phyloP scores from a whole-genome alignment of 139 green algal genomes.

The Coccomyxa sp. region DNA sequence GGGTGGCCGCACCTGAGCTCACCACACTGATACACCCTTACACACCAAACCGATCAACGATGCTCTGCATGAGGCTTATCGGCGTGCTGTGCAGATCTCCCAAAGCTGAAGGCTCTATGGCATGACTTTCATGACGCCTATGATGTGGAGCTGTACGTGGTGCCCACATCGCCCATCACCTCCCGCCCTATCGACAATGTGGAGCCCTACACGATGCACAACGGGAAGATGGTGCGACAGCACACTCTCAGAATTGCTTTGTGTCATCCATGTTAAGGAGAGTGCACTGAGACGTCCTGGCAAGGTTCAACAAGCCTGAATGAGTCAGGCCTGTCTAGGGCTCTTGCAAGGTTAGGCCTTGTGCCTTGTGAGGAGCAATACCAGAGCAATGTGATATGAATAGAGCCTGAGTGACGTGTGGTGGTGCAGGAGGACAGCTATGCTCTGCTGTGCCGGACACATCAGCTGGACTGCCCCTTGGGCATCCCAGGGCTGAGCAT shows the following conservation, averaged over 20 bases:
- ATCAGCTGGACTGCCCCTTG: not conserved
- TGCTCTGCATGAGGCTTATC: not conserved
- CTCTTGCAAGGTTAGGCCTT: no score
- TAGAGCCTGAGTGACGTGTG: no score
- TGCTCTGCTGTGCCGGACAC: not conserved
- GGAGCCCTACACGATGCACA: constrained; percentile 2
- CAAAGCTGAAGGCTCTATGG: not conserved
- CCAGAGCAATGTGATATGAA: no score
- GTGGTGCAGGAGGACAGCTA: not conserved
- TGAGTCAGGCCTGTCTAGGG: no score
- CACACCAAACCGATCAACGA: no score
- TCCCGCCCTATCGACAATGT: not conserved
- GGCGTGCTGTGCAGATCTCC: not conserved
- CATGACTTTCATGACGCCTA: not conserved
- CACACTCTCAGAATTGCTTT: no score
- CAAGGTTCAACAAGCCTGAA: no score
- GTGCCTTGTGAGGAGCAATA: no score
- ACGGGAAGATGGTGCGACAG: not conserved
- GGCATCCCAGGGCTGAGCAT: constrained; percentile 1
- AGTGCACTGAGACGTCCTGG: no score
- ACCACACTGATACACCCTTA: no score
- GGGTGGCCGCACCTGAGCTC: no score
- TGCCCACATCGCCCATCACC: not conserved
- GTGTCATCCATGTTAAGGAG: no score
- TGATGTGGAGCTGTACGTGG: not conserved